Conservation (phyloP, 2,329 filamentous ascomycete species). For the Mollisiaceae sp. region DNA sequence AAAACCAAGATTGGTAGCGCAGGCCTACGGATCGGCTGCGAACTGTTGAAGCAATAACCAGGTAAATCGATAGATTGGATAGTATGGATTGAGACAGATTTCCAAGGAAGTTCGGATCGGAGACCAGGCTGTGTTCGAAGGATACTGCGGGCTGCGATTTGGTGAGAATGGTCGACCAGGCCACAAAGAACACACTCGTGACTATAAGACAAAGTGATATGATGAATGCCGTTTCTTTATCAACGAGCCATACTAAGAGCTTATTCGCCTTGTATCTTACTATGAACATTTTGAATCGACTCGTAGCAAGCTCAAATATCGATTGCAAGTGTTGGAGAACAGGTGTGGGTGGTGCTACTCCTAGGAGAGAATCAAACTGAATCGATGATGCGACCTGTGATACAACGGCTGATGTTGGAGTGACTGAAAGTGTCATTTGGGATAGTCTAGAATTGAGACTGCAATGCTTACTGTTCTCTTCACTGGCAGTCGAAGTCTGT, state of each 20-base stretch:
- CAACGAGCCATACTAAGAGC: constrained; percentile 5
- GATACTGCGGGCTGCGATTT: constrained; percentile 8
- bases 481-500: constrained; percentile 2
- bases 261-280: constrained; percentile 2
- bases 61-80: constrained; percentile 13
- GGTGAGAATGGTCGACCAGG: constrained; percentile 6
- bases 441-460: constrained; percentile 3
- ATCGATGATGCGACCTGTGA: constrained; percentile 9
- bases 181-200: constrained; percentile 6
- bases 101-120: constrained; percentile 10
- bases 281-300: background rate
- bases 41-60: constrained; percentile 9
- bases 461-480: constrained; percentile 11
- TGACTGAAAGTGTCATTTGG: background rate
- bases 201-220: background rate
- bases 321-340: background rate
- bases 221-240: constrained; percentile 10
- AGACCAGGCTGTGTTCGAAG: background rate
- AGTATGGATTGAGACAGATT: constrained; percentile 11
- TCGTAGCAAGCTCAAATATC: constrained; percentile 1
- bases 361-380: constrained; percentile 10
- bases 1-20: constrained; percentile 17
- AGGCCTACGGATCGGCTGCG: constrained; percentile 4
- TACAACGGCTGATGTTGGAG: constrained; percentile 2
- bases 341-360: constrained; percentile 9